Evolutionary conservation across 441 rosid genomes (phyloP).

Genomic region (Omphalea diandra): DNA sequence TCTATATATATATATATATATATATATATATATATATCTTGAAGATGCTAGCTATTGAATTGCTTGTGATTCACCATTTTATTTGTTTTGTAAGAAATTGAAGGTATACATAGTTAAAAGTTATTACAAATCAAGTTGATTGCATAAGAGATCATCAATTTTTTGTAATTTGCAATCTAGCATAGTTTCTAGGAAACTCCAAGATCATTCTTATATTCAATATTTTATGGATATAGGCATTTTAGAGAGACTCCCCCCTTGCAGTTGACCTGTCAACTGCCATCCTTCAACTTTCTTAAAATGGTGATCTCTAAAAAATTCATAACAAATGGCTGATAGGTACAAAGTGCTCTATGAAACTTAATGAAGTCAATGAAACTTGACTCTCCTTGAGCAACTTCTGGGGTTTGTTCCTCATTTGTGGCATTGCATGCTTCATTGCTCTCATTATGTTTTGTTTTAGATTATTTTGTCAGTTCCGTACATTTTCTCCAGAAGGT

Average conservation of each 20-base stretch:
- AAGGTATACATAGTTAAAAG: neutral
- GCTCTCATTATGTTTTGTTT: constrained; percentile 56
- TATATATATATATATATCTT: too few species aligned
- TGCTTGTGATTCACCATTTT: neutral
- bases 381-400: constrained; percentile 69
- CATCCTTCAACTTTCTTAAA: constrained; percentile 79
- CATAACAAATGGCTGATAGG: constrained; percentile 74
- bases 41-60: neutral
- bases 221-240: constrained; percentile 56
- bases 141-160: neutral
- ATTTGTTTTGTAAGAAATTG: neutral
- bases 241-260: constrained; percentile 89
- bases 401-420: constrained; percentile 89
- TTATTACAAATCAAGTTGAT: neutral
- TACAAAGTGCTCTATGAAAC: constrained; percentile 46
- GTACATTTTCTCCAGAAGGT: constrained; percentile 45
- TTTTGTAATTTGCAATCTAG: neutral
- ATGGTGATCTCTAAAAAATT: constrained; percentile 76
- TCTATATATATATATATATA: too few species aligned
- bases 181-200: neutral
- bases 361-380: constrained; percentile 31
- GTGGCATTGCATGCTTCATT: constrained; percentile 61
- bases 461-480: constrained; percentile 55
- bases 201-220: neutral
- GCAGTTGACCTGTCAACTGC: constrained; percentile 92